Evolutionary conservation across 139 green algal genomes (phyloP), one percentile per base, ranked within the genome.

Genomic region (Axilococcus clingmanii): DNA sequence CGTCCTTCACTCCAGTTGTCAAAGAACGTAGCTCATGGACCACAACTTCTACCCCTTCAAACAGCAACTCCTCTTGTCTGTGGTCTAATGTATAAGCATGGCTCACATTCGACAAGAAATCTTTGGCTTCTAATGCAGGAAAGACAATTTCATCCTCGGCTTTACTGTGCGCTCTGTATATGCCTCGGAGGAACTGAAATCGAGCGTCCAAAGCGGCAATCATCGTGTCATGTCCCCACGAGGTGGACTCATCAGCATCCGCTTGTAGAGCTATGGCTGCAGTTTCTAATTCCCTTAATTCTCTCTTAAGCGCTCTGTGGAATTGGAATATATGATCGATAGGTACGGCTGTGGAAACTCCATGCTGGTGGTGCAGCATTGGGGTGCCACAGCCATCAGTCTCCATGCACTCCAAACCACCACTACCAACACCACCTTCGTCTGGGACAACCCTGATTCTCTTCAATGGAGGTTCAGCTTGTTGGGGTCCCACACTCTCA

Each of bases 251-350:
- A 25, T 56, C 50, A 2, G 46, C 38, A 4, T 35, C 48, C 6
- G 37, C 31, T 61, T 86, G 74, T 31, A 86, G 37, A 14, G 30
- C 47, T 36, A 66, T 59, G 1, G 82, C 82, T 32, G 89, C 82
- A 20, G 66, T 35, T 59, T 94, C 86, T 44, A 97, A 69, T 47
- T 81, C 65, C 17, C 66, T 61, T 42, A 98, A 66, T 56, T 98
- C 91, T 7, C 66, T 61, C 17, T 65, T 29, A 16, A 75, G 35
- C 2, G 67, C 77, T 45, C 80, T 82, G 63, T 84, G 72, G 44
- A 84, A 81, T 59, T 86, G 69, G 50, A 99, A 99, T 55, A 99
- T 98, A 74, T 96, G 88, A 61, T 99, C 92, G 24, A 99, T 95
- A 25, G 86, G 86, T 34, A 79, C 86, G 42, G 51, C 25, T 33